These are phyloP conservation scores for Colletotrichum godetiae DNA, from an alignment of 2,329 filamentous ascomycete species.

Conservation along the genomic window DNA sequence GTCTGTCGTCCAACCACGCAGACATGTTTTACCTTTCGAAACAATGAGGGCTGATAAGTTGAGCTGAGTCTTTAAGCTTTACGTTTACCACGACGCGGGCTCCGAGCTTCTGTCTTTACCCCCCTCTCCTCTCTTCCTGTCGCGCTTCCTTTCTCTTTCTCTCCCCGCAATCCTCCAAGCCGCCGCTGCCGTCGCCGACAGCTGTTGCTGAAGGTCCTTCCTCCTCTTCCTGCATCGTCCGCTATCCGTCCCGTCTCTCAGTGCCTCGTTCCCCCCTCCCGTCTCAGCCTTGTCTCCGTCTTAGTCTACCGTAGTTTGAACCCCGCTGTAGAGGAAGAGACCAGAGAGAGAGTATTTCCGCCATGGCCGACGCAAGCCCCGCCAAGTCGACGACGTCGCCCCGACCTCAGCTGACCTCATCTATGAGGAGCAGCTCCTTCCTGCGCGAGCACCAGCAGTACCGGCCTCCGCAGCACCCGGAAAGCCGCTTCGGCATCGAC, in stretches of 20 bases:
- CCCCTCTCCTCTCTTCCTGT: not conserved
- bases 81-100: slow-evolving; percentile 18
- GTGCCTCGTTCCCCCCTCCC: not conserved
- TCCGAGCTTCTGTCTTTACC: slow-evolving; percentile 8
- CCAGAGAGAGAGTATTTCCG: not conserved
- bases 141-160: no score
- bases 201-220: slow-evolving; percentile 6
- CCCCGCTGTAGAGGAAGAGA: slow-evolving; percentile 6
- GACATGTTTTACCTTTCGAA: slow-evolving; percentile 29
- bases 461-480: slow-evolving; percentile 64
- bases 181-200: slow-evolving; percentile 1
- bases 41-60: slow-evolving; percentile 21
- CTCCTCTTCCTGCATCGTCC: not conserved
- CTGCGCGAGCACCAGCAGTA: slow-evolving; percentile 73
- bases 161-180: not conserved
- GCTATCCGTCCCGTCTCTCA: not conserved
- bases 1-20: slow-evolving; percentile 19
- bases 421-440: slow-evolving; percentile 71
- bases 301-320: not conserved
- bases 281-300: not conserved
- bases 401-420: slow-evolving; percentile 60
- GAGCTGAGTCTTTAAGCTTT: slow-evolving; percentile 19
- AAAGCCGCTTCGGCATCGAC: slow-evolving; percentile 71
- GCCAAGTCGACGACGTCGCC: slow-evolving; percentile 44
- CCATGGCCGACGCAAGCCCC: slow-evolving; percentile 47